Evolutionary conservation across 768 basidiomycete genomes (phyloP).

Genomic region (Mycena polygramma): DNA sequence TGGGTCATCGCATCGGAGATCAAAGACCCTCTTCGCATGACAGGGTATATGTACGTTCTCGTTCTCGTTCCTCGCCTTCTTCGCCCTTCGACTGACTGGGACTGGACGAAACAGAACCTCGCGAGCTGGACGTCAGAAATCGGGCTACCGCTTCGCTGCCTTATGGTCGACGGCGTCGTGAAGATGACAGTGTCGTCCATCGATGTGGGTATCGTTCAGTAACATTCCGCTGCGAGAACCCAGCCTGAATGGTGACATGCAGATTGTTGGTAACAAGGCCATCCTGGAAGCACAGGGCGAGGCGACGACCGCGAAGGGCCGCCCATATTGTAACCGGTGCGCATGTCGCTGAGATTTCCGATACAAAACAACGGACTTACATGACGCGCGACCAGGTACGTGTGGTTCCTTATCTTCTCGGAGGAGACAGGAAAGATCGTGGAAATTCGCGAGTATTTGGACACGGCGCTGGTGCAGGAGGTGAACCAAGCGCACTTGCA

Average conservation of each 20-base stretch:
- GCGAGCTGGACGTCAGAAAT: conserved; percentile 17
- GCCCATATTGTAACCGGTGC: conserved; percentile 20
- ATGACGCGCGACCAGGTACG: neutral
- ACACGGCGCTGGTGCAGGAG: conserved; percentile 16
- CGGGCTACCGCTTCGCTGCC: neutral
- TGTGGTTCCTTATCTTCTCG: conserved; percentile 21
- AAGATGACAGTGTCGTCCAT: neutral
- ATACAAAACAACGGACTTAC: neutral
- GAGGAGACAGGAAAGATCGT: conserved; percentile 24
- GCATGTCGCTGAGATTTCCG: neutral
- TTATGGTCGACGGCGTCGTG: neutral
- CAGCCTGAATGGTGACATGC: too few species aligned
- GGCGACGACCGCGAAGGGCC: conserved; percentile 12
- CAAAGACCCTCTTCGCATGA: neutral
- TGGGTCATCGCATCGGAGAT: conserved; percentile 20
- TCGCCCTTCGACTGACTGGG: too few species aligned
- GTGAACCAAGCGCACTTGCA: neutral
- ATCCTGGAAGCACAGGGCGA: conserved; percentile 8
- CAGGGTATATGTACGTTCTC: conserved; percentile 22
- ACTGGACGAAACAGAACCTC: neutral
- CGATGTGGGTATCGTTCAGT: conserved; percentile 11
- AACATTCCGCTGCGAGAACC: too few species aligned
- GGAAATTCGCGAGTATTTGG: conserved; percentile 18
- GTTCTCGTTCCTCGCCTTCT: too few species aligned
- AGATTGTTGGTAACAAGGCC: conserved; percentile 21